phyloP scores from a whole-genome alignment of 805 yeast species.

The Zygosaccharomyces bisporus region DNA sequence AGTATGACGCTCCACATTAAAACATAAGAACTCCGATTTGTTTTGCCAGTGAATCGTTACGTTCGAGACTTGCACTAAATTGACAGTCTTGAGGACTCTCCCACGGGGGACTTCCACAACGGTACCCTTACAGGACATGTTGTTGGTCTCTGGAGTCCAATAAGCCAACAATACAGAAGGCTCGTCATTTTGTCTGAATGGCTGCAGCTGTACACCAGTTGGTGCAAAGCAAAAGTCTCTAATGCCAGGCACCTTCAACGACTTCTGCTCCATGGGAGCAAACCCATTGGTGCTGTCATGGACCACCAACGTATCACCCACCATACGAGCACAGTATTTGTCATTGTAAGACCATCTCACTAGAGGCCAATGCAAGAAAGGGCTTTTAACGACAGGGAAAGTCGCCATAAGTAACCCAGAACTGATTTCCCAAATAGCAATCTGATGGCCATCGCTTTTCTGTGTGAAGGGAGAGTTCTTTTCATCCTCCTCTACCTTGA shows the following conservation, averaged over 20 bases:
- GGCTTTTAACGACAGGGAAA: slow-evolving; percentile 75
- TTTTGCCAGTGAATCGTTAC: slow-evolving; percentile 94
- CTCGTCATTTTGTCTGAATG: slow-evolving; percentile 48
- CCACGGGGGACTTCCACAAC: slow-evolving; percentile 83
- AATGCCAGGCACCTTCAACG: slow-evolving; percentile 76
- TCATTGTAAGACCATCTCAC: slow-evolving; percentile 94
- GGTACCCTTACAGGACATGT: slow-evolving; percentile 93
- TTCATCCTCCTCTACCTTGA: slow-evolving; percentile 58
- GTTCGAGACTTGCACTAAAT: slow-evolving; percentile 90
- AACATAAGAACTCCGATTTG: slow-evolving; percentile 77
- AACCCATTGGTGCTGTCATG: slow-evolving; percentile 75
- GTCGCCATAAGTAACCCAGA: slow-evolving; percentile 84
- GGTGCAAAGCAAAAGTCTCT: slow-evolving; percentile 96
- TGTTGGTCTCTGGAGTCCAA: slow-evolving; percentile 94
- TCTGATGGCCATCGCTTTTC: slow-evolving; percentile 86
- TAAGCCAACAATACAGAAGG: slow-evolving; percentile 72
- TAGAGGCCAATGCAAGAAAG: slow-evolving; percentile 88
- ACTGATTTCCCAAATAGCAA: slow-evolving; percentile 87
- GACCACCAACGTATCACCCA: slow-evolving; percentile 87
- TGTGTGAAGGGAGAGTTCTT: slow-evolving; percentile 77
- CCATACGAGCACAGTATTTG: slow-evolving; percentile 89
- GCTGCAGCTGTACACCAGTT: slow-evolving; percentile 66
- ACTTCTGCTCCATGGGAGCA: slow-evolving; percentile 80
- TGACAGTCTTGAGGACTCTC: slow-evolving; percentile 81
- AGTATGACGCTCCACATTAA: slow-evolving; percentile 94